Evolutionary conservation across 2,329 filamentous ascomycete species (phyloP), one percentile per base, ranked within the genome.

Genomic region (Arthrocladium fulminans): DNA sequence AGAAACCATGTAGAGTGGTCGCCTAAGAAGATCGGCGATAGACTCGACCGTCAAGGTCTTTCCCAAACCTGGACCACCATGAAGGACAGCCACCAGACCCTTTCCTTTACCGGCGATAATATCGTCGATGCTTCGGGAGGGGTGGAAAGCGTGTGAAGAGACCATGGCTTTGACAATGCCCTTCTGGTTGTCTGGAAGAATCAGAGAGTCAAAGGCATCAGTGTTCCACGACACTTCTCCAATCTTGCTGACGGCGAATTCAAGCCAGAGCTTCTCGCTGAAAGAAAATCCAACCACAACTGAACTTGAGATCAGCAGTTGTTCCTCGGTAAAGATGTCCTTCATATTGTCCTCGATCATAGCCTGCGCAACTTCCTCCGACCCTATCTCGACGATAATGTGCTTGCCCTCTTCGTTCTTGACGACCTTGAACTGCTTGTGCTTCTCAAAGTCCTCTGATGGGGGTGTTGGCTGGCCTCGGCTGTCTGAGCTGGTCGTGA

Each of bases 41-140:
- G 84, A 84, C 63, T 94, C 87, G 1, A 86, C 88, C 0, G 88
- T 94, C 4, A 94, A 73, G 0, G 88, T 94, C 68, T 94, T 94
- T 44, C 88, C 88, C 0, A 88, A 90, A 15, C 88, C 88, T 0
- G 88, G 88, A 3, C 86, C 85, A 2, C 88, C 87, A 57, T 94
- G 87, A 0, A 95, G 76, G 1, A 94, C 84, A 32, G 79, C 75
- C 30, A 94, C 87, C 13, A 94, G 79, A 0, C 88, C 88, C 59
- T 86, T 88, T 51, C 88, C 88, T 64, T 94, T 94, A 59, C 87
- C 88, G 60, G 83, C 79, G 45, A 86, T 85, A 24, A 86, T 80
- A 61, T 86, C 88, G 65, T 94, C 87, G 54, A 94, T 88, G 45
- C 83, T 89, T 60, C 86, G 79, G 1, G 85, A 80, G 0, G 83